Evolutionary conservation across 2,329 filamentous ascomycete species (phyloP), one percentile per base, ranked within the genome.

Genomic region (Hymenoscyphus fructigenus): DNA sequence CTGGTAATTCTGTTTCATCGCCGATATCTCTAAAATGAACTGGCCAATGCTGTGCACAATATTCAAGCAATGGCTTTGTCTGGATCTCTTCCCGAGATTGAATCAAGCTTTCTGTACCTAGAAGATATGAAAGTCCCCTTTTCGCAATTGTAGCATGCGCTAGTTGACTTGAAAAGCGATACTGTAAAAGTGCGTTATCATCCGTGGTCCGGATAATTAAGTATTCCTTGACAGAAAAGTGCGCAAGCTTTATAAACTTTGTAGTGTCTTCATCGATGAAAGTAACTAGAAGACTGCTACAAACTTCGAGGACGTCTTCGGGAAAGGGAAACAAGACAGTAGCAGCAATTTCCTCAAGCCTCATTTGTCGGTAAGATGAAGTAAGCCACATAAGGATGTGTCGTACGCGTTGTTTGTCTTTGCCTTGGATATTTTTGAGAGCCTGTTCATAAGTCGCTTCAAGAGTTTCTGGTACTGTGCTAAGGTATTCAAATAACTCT

Each of bases 161-260:
- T n/a, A n/a, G n/a, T n/a, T n/a, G n/a, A n/a, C n/a, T n/a, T n/a
- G n/a, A n/a, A n/a, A n/a, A n/a, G n/a, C n/a, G n/a, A n/a, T n/a
- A n/a, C n/a, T n/a, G n/a, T n/a, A n/a, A n/a, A n/a, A n/a, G n/a
- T n/a, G n/a, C n/a, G n/a, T n/a, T n/a, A n/a, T n/a, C n/a, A n/a
- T n/a, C 56, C 10, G 1, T 3, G 9, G 5, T 20, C 12, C 17
- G 14, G 28, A 57, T 5, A 29, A 57, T 20, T 1, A 76, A 66
- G 61, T 74, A 76, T 50, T 76, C 72, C 63, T 72, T 74, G 26
- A 75, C 71, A 10, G 72, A 75, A 23, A 71, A 73, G 68, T 78
- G 74, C 9, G 74, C 71, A 10, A 76, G 65, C 53, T 26, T 29
- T 26, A 66, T 84, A 47, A 80, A 82, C 70, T 79, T 87, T 66